Percentiles rank a stretch among this genome's conserved stretches.
Conservation (phyloP, 1,139 yeast genomes). For the Saccharomyces hybrid region DNA sequence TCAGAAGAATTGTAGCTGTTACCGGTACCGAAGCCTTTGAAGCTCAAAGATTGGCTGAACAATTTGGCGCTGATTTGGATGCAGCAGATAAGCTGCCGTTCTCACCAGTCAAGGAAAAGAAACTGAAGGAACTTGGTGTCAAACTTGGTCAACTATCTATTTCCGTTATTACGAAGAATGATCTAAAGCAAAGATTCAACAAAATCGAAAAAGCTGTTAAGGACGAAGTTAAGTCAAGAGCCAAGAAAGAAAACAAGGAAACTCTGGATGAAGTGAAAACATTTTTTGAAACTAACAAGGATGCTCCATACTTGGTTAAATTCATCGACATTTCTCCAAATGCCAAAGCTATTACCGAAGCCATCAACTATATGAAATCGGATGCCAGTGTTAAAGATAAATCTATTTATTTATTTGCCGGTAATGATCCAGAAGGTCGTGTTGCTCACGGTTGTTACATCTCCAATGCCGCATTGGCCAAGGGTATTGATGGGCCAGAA, state of each 20-base stretch:
- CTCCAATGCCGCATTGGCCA: conserved; percentile 59
- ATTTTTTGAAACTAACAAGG: conserved; percentile 50
- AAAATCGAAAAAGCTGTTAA: conserved; percentile 78
- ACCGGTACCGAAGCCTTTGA: conserved; percentile 86
- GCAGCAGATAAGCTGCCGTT: conserved; percentile 51
- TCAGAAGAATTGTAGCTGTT: conserved; percentile 94
- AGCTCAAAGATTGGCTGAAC: conserved; percentile 76
- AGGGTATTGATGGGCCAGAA: conserved; percentile 69
- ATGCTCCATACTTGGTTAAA: conserved; percentile 51
- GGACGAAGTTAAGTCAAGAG: conserved; percentile 79
- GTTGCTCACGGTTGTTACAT: conserved; percentile 94
- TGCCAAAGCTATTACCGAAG: conserved; percentile 92
- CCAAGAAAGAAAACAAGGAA: conserved; percentile 79
- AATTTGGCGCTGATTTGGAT: conserved; percentile 54
- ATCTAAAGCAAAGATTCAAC: conserved; percentile 63
- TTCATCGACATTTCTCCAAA: conserved; percentile 67
- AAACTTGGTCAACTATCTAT: conserved; percentile 76
- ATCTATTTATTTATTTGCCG: conserved; percentile 77
- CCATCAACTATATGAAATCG: conserved; percentile 75
- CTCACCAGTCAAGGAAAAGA: conserved; percentile 67
- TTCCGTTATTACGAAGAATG: conserved; percentile 73
- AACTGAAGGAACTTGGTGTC: conserved; percentile 76
- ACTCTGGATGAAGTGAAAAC: conserved; percentile 71
- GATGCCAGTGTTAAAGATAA: conserved; percentile 52
- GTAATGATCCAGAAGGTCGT: conserved; percentile 52